A percentile compares a stretch with the other conserved stretches of the same genome.
Evolutionary conservation across 1,284 basidiomycete species (phyloP).

Genomic region (Ganoderma boninense): DNA sequence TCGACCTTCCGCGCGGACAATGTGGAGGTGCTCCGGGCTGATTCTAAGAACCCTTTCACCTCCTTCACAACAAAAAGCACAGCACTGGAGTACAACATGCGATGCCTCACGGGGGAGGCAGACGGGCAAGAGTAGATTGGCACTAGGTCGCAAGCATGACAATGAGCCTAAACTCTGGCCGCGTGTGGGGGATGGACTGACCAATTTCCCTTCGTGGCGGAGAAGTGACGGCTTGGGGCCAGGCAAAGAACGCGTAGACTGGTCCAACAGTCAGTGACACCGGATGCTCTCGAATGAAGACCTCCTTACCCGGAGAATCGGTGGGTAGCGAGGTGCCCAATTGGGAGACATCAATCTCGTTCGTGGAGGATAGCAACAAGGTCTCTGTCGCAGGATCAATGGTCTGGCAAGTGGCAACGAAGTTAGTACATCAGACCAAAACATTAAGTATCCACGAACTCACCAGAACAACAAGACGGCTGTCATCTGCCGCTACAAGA

Average conservation of each 20-base stretch:
- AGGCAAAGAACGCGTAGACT: slow-evolving; percentile 81
- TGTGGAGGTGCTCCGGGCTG: slow-evolving; percentile 48
- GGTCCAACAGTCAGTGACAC: slow-evolving; percentile 31
- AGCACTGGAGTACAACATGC: slow-evolving; percentile 88
- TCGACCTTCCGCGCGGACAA: slow-evolving; percentile 75
- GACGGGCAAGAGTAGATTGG: slow-evolving; percentile 92
- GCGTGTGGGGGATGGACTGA: slow-evolving; percentile 41
- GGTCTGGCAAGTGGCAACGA: slow-evolving; percentile 49
- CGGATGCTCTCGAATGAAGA: background rate
- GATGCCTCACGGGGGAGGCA: slow-evolving; percentile 78
- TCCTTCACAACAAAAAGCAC: slow-evolving; percentile 63
- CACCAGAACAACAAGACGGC: slow-evolving; percentile 72
- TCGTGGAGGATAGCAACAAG: slow-evolving; percentile 52
- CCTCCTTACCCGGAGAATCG: slow-evolving; percentile 54
- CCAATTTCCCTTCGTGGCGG: slow-evolving; percentile 62
- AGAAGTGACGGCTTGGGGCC: slow-evolving; percentile 57
- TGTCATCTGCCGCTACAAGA: slow-evolving; percentile 58
- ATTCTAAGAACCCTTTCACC: slow-evolving; percentile 60
- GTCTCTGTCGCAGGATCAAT: slow-evolving; percentile 70
- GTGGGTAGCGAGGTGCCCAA: slow-evolving; percentile 59
- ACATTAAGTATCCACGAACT: slow-evolving; percentile 38
- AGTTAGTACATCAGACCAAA: background rate
- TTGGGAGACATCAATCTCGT: slow-evolving; percentile 49
- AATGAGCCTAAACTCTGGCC: slow-evolving; percentile 14
- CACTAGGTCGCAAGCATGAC: slow-evolving; percentile 49